Conservation (phyloP, 345 rosid genomes). For the Hirschfeldia incana region DNA sequence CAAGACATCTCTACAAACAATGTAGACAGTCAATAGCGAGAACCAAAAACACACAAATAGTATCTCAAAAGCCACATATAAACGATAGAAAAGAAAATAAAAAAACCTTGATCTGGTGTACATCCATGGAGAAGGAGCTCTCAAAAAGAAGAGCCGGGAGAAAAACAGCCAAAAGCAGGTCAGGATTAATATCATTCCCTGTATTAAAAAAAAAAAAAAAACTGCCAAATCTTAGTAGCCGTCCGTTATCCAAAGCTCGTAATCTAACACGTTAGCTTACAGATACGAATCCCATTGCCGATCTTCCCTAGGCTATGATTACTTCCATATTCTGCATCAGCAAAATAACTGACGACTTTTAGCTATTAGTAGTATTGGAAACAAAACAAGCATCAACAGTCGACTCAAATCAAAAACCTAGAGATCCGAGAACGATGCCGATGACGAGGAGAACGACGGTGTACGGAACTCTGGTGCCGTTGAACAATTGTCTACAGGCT, state of each 20-base stretch:
- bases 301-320: conserved; percentile 66
- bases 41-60: background rate
- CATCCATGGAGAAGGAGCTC: conserved; percentile 91
- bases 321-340: conserved; percentile 71
- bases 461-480: conserved; percentile 92
- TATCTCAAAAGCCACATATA: background rate
- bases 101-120: conserved; percentile 89
- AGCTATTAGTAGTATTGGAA: background rate
- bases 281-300: conserved; percentile 82
- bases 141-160: conserved; percentile 96
- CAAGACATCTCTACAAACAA: conserved; percentile 64
- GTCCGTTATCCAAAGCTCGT: too few relatives aligned
- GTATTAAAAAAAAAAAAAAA: too few relatives aligned
- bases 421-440: conserved; percentile 75
- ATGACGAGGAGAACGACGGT: conserved; percentile 79
- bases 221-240: too few relatives aligned
- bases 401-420: conserved; percentile 47
- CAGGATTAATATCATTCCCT: conserved; percentile 74
- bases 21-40: background rate
- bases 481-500: conserved; percentile 63
- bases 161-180: conserved; percentile 83
- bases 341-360: background rate
- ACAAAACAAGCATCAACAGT: background rate
- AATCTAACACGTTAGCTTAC: conserved; percentile 54
- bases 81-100: conserved; percentile 11